Evolutionary conservation across 2,329 filamentous ascomycete species (phyloP).

Genomic region (Ceratocystis colombiana): DNA sequence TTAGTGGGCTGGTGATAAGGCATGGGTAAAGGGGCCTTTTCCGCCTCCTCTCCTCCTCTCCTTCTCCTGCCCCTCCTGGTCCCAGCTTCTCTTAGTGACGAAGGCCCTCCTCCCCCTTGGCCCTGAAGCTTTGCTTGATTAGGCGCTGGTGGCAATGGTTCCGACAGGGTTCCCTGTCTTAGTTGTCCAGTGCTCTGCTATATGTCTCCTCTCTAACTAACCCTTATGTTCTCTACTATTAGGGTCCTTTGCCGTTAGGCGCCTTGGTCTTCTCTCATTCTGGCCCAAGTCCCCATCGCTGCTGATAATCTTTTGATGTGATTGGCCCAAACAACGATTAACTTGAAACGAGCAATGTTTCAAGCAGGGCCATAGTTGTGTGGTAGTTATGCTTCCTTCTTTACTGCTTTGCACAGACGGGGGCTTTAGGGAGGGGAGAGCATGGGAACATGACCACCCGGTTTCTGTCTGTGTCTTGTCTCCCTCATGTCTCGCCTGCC

Average conservation of each 20-base stretch:
- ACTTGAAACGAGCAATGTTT: slow-evolving; percentile 10
- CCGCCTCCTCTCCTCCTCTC: not conserved
- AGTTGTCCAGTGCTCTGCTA: not conserved
- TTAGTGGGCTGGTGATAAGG: no score
- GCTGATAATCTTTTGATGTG: not conserved
- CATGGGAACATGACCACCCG: not conserved
- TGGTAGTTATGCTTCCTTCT: slow-evolving; percentile 4
- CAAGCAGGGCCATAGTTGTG: slow-evolving; percentile 7
- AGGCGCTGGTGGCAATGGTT: not conserved
- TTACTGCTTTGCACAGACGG: slow-evolving; percentile 3
- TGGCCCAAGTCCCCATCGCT: not conserved
- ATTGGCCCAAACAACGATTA: not conserved
- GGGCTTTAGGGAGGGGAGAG: not conserved
- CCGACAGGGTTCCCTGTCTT: not conserved
- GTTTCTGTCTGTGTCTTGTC: slow-evolving; percentile 10
- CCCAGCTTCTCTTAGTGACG: not conserved
- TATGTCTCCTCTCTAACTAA: no score
- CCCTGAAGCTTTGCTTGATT: not conserved
- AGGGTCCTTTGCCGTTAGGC: not conserved
- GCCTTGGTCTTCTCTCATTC: not conserved
- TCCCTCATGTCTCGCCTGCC: no score
- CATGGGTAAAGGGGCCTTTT: not conserved
- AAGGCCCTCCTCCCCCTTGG: not conserved
- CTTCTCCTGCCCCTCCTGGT: not conserved
- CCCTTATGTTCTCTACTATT: no score